Base-by-base conservation (phyloP, 495 filamentous ascomycete genomes). In the Chaetomidium leptoderma region DNA sequence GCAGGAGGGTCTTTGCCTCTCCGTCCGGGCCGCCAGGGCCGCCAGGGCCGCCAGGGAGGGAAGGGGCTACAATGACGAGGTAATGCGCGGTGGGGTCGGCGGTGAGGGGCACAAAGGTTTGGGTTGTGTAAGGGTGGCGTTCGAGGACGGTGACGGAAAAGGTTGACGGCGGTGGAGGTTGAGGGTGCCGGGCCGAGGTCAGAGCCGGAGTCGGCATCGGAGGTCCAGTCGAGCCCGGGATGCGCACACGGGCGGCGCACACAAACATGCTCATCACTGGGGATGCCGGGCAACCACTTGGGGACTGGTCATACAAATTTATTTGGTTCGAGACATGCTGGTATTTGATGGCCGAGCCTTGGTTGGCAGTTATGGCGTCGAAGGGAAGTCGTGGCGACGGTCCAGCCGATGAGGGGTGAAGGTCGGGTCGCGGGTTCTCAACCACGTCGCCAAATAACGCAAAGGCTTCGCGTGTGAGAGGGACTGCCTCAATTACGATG, bases 41-140 rank as follows among this genome's bases (percentile, higher is more conserved):
- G 39, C 13, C 2, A 3, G 42, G 32, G n/a, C n/a, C n/a, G n/a
- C n/a, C n/a, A 46, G 75, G 63, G 36, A 79, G 65, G 50, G 83
- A 89, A 0, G 91, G 93, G 16, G 95, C 93, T 23, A 98, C 93
- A 49, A 97, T 84, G 47, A 98, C 90, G n/a, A 98, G 79, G 64
- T 87, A 95, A 19, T 77, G 72, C 33, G 79, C 73, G 14, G 66
- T 2, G 59, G 61, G 61, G 24, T 76, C 73, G 11, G 88, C 68
- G 53, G 84, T 84, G 17, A 96, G 74, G 0, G 93, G 93, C 37
- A 89, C 81, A 71, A 98, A 97, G 0, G 91, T 95, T 70, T 98
- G 93, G 24, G 88, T 86, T 17, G 93, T 96, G 74, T 82, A 97
- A 0, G 93, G 95, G 68, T 98, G 93, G 23, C 95, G 85, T 70